A percentile compares a stretch with the other conserved stretches of the same genome.
Conservation (phyloP, 768 basidiomycete genomes). For the Pleurotus citrinopileatus region DNA sequence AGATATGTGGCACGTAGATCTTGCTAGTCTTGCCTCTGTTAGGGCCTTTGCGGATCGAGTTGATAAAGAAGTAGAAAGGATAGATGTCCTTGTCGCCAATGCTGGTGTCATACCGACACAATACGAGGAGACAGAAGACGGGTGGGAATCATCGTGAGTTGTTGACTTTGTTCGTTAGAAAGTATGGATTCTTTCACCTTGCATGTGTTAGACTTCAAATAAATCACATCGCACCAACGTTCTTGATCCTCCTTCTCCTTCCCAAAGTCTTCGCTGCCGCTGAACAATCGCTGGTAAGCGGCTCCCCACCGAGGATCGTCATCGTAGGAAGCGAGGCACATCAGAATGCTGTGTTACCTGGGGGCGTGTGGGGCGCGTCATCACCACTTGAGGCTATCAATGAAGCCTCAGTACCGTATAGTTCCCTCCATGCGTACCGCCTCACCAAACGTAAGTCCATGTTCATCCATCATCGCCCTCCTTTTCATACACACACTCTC, state of each 20-base stretch:
- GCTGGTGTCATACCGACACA: constrained; percentile 22
- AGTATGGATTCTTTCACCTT: constrained; percentile 28
- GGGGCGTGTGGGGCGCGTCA: constrained; percentile 9
- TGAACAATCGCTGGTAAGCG: constrained; percentile 28
- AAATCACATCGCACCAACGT: constrained; percentile 39
- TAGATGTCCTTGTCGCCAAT: constrained; percentile 48
- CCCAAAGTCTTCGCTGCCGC: constrained; percentile 31
- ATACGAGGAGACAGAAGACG: constrained; percentile 32
- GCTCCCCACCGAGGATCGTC: constrained; percentile 33
- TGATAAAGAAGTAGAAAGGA: constrained; percentile 26
- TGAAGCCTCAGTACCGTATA: neutral
- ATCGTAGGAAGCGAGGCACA: constrained; percentile 44
- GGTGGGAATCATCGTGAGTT: constrained; percentile 44
- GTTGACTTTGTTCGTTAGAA: neutral
- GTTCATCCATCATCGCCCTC: neutral
- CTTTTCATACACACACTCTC: neutral
- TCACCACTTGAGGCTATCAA: neutral
- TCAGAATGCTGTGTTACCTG: constrained; percentile 23
- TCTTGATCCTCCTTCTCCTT: constrained; percentile 39
- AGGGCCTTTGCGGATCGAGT: constrained; percentile 33
- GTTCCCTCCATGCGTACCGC: constrained; percentile 20
- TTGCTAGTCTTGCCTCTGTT: constrained; percentile 38
- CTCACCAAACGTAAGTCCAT: constrained; percentile 36
- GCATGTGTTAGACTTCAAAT: no score
- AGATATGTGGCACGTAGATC: constrained; percentile 40